phyloP scores from a whole-genome alignment of 129 eudicot species.

The Tagetes erecta region DNA sequence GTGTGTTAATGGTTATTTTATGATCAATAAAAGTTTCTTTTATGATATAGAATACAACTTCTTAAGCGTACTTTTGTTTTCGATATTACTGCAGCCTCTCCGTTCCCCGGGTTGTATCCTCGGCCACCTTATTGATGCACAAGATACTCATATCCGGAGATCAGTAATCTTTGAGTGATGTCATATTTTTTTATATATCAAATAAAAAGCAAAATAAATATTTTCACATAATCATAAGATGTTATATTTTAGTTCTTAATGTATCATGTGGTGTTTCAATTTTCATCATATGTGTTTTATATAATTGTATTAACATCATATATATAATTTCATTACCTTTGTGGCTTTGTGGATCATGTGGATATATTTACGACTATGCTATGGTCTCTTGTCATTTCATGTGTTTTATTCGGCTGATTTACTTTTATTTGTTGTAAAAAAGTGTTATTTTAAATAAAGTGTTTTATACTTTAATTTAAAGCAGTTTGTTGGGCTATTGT shows the following conservation, averaged over 20 bases:
- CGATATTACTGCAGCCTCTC: conserved; percentile 26
- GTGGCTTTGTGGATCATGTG: no score
- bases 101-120: conserved; percentile 57
- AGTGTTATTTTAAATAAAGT: no score
- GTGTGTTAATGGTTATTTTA: no score
- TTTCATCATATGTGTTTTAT: neutral
- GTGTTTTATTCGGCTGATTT: no score
- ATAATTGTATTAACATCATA: neutral
- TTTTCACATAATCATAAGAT: conserved; percentile 8
- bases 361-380: no score
- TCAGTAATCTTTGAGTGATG: neutral
- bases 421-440: no score
- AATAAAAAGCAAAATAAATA: neutral
- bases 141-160: neutral
- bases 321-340: neutral
- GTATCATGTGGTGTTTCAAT: neutral
- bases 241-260: neutral
- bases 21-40: neutral
- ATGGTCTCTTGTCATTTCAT: no score
- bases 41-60: neutral
- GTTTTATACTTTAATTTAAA: no score
- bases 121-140: conserved; percentile 58
- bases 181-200: neutral
- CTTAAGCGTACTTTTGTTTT: conserved; percentile 1
- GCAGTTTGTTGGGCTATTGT: no score